Evolutionary conservation across 257 asterid species (phyloP), one percentile per base, ranked within the genome.

Genomic region (Primulina huaijiensis): DNA sequence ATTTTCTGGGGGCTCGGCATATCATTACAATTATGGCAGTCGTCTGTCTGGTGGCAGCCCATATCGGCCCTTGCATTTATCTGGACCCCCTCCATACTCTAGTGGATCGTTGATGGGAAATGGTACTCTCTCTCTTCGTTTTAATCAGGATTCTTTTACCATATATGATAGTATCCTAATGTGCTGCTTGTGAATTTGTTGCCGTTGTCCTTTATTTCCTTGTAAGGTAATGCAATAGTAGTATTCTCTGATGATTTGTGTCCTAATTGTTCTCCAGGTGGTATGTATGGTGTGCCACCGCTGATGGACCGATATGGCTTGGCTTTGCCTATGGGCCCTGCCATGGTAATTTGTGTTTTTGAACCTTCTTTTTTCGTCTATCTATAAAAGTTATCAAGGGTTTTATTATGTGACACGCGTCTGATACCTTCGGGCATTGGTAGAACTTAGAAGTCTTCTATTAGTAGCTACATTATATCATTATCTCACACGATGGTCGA

Each of bases 41-140:
- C 95, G 94, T 17, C 75, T 86, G 68, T 78, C 95, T 72, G 96
- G 94, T 35, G 90, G 89, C 74, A 89, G 89, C 80, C 95, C 96
- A 33, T 92, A 83, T 82, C 87, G 87, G 12, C 89, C 95, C 21
- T 55, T 89, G 62, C 94, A 83, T 81, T 20, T 92, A 46, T 79
- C 96, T 40, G 87, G 74, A 2, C 95, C 92, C 34, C 82, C 90
- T 75, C 92, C 96, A 12, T 92, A 87, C 81, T 71, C 93, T 56
- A 74, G 92, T 80, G 95, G 92, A 71, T 78, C 90, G 35, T 72
- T 89, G 70, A 74, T 89, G 74, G 87, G 90, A 73, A 89, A 82
- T 79, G 90, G 94, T 85, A 83, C 19, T 68, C 64, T 69, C 69
- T 68, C 34, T 68, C 64, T 35, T 52, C 17, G 62, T 53, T 23